Evolutionary conservation across 257 asterid species (phyloP), one percentile per base, ranked within the genome.

Genomic region (Eucommia ulmoides): DNA sequence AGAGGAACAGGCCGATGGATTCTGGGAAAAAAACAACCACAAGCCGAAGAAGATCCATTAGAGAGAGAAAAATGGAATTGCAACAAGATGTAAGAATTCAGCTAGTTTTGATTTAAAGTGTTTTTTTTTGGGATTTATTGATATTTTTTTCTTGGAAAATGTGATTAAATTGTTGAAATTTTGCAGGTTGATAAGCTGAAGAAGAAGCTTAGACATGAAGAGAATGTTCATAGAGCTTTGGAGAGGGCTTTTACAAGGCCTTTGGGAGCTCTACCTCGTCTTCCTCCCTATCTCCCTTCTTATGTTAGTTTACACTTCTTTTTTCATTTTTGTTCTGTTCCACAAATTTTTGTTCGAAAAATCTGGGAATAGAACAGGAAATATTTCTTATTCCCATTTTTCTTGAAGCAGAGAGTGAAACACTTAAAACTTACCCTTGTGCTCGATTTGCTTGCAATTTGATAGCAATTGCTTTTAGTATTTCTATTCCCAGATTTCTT

Each of bases 211-310:
- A 72, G 84, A 49, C 94, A 85, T 23, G 98, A 89, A 60, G 96
- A 89, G 55, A 82, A 83, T 71, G 88, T 89, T 45, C 98, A 85
- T 59, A 71, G 96, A 69, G 98, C 98, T 55, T 66, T 89, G 52
- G 88, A 82, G 69, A 82, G 96, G 53, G 94, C 98, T 15, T 80
- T 89, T 56, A 85, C 82, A 11, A 74, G 98, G 61, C 98, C 98
- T 1, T 61, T 78, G 14, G 98, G 98, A 50, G 77, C 84, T 61
- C 79, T 77, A 54, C 98, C 98, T 75, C 96, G 98, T 54, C 83
- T 89, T 38, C 96, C 97, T 35, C 86, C 96, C 19, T 85, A 80
- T 73, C 88, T 89, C 21, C 97, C 97, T 2, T 67, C 86, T 14
- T 62, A 76, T 51, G 98, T 86, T 23, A 79, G 93, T 74, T n/a